Evolutionary conservation across 225 moss, liverwort and hornwort species (phyloP), one percentile per base, ranked within the genome.

Genomic region (Marchantia polymorpha): DNA sequence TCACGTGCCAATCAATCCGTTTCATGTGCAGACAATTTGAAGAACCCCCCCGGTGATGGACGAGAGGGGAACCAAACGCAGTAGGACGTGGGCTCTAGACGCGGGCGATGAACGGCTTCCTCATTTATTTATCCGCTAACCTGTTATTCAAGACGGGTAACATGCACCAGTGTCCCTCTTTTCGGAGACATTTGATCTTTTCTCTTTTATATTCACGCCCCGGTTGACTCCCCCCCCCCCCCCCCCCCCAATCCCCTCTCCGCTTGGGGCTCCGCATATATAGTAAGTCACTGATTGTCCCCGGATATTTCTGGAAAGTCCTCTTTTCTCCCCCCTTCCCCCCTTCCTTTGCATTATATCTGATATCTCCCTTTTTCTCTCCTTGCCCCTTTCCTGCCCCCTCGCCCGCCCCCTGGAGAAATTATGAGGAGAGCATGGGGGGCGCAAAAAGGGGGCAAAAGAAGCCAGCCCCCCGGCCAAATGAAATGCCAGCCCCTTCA

Each of bases 1-100:
- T 77, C 77, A 77, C 77, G 77, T 77, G 77, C 61, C 76, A 31
- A 60, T 59, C 58, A 59, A 76, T 76, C 76, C 76, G 60, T 61
- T 76, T 77, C 77, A 64, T 77, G 77, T 77, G 77, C 49, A 77
- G 77, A 77, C 77, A 77, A 64, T 64, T 64, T 64, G 76, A 76
- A 27, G 76, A 26, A 75, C 60, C 76, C 54, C 12, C 47, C 27
- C 16, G 12, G 25, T 74, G 74, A 56, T 55, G 74, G 74, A 74
- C 8, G 54, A 55, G 53, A 56, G 16, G 76, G 76, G 58, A 56
- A 59, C 76, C 59, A 47, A 70, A 70, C 50, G 48, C 20, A 39
- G 20, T 70, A 65, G 65, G 27, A 3, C 0, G 64, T 64, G 25
- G 64, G 15, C 3, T 25, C 64, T 64, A 51, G 71, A 48, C 50